Evolutionary conservation across 371 early-diverging fungal genomes (phyloP), one percentile per base, ranked within the genome.

Genomic region (Funneliformis caledonium): DNA sequence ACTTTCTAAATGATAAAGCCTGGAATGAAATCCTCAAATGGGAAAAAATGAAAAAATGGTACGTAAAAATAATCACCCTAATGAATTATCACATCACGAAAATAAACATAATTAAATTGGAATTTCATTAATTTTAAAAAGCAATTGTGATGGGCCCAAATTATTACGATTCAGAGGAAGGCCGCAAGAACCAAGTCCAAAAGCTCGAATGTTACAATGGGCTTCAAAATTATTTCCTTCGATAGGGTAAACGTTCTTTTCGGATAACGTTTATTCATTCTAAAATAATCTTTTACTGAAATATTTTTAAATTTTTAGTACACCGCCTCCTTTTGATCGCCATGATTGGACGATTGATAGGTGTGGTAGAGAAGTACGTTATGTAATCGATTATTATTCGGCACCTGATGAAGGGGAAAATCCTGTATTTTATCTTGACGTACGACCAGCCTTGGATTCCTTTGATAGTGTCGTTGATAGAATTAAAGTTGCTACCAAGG

Each of bases 1-100:
- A 99, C 85, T 94, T 95, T 81, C 88, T 99, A 83, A 99, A 99
- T 82, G 98, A 99, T 84, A 94, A 92, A 65, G 95, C 95, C 52
- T 99, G 99, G 99, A 84, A 88, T 22, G 93, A 98, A 82, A 96
- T 99, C 37, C 83, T 96, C 73, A 93, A 95, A 83, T 98, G 98
- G 97, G 99, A 99, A 84, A 81, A 85, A 8, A 89, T 92, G 83
- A 90, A 91, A 80, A 85, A 91, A 74, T 91, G 90, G 94, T 94
- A 89, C 79, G 87, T 72, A 10, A 10, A 22, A 12, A 59, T 14
- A 16, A 47, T 78, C 43, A 22, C 14, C 16, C 47, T 45, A 33
- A 11, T 68, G 42, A 26, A 26, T 26, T 26, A 26, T 26, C 26
- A 26, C 26, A 26, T 26, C 26, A 26, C 26, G 26, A 26, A 26